Conservation (phyloP, 257 asterid genomes). For the Solanum dulcamara region DNA sequence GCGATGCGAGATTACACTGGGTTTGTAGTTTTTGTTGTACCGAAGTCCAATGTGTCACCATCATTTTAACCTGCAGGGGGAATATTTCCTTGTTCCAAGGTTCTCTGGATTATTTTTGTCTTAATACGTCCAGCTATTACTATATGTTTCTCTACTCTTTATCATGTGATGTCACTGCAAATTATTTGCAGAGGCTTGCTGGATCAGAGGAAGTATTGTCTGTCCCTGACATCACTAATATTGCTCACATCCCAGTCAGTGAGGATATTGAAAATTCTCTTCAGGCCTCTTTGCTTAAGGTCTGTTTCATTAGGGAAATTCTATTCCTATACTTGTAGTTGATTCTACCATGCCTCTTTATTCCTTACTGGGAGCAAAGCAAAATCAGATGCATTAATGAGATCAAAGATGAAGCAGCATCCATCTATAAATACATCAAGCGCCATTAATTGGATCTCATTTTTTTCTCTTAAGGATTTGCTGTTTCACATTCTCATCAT, state of each 20-base stretch:
- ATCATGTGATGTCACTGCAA: not conserved
- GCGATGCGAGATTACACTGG: not conserved
- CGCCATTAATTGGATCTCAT: not conserved
- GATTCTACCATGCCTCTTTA: not conserved
- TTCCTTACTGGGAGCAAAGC: not conserved
- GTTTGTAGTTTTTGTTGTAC: not conserved
- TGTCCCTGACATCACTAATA: constrained; percentile 28
- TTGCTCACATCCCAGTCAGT: constrained; percentile 14
- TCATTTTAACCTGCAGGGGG: not conserved
- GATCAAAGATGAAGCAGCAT: not conserved
- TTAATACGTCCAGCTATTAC: not conserved
- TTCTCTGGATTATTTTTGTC: not conserved
- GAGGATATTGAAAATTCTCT: constrained; percentile 52
- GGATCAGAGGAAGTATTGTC: constrained; percentile 83
- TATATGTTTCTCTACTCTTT: not conserved
- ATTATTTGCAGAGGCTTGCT: constrained; percentile 61
- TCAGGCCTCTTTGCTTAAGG: constrained; percentile 70
- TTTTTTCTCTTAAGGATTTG: not conserved
- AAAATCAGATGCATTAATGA: not conserved
- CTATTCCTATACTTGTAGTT: not conserved
- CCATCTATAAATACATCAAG: not conserved
- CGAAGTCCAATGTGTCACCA: not conserved
- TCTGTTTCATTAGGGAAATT: constrained; percentile 11
- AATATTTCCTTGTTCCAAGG: not conserved
- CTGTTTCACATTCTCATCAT: not conserved